A percentile compares a stretch with the other conserved stretches of the same genome.
Conservation (phyloP, 345 rosid genomes). For the Durio zibethinus region DNA sequence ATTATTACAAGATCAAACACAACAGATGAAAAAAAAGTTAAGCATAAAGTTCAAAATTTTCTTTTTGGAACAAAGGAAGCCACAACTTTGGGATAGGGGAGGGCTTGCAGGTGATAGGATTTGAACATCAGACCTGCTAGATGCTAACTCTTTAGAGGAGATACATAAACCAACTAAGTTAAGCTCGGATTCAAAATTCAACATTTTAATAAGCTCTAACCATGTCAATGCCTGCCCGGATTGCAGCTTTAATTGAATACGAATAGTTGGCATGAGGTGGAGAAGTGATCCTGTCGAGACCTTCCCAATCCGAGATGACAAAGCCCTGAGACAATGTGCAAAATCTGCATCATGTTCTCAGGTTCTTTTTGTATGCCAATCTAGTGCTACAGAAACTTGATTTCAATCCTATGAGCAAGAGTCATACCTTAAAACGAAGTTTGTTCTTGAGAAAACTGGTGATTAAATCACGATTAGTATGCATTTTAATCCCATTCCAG, state of each 20-base stretch:
- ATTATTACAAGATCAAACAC: neutral
- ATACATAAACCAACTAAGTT: too few species aligned
- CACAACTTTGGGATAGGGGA: too few species aligned
- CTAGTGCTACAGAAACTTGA: neutral
- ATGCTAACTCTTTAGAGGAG: too few species aligned
- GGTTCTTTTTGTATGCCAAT: neutral
- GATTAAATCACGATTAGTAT: slow-evolving; percentile 52
- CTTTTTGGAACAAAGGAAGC: too few species aligned
- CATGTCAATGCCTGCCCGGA: slow-evolving; percentile 66
- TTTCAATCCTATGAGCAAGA: neutral
- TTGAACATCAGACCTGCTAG: too few species aligned
- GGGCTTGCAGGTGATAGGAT: too few species aligned
- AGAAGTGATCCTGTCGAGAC: slow-evolving; percentile 56
- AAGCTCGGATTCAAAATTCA: too few species aligned
- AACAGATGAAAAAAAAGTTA: neutral
- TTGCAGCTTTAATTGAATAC: slow-evolving; percentile 40
- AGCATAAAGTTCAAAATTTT: too few species aligned
- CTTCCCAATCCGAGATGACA: slow-evolving; percentile 62
- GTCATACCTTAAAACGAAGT: slow-evolving; percentile 57
- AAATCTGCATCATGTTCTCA: neutral
- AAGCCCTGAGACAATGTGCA: slow-evolving; percentile 40
- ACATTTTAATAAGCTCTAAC: slow-evolving; percentile 18
- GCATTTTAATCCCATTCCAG: slow-evolving; percentile 89
- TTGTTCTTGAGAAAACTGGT: slow-evolving; percentile 66
- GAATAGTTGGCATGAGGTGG: slow-evolving; percentile 61